Conservation (phyloP, 2,329 filamentous ascomycete genomes). For the Fusarium buharicum region DNA sequence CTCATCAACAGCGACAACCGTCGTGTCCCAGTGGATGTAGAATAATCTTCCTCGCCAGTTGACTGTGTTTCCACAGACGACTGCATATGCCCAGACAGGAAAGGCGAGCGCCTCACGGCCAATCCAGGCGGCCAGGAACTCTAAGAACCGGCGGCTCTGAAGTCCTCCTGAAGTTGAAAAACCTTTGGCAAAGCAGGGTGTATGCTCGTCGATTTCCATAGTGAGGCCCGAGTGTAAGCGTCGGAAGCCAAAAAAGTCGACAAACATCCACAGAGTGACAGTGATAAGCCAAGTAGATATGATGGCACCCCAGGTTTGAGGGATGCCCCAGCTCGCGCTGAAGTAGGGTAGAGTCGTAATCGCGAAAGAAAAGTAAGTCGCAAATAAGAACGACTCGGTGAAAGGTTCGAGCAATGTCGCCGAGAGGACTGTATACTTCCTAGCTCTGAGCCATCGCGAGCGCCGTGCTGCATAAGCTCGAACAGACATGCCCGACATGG, state of each 20-base stretch:
- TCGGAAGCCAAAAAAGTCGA: constrained; percentile 79
- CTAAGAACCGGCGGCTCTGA: constrained; percentile 66
- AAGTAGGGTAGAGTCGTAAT: constrained; percentile 78
- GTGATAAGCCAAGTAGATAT: constrained; percentile 71
- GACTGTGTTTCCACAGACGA: constrained; percentile 87
- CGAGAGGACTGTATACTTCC: constrained; percentile 91
- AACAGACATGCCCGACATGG: constrained; percentile 83
- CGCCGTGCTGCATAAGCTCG: constrained; percentile 81
- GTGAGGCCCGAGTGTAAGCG: constrained; percentile 78
- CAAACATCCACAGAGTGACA: constrained; percentile 75
- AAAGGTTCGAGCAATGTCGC: constrained; percentile 94
- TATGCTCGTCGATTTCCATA: constrained; percentile 75
- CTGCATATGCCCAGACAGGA: constrained; percentile 90
- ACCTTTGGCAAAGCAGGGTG: constrained; percentile 76
- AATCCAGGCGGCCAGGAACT: constrained; percentile 86
- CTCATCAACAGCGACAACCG: constrained; percentile 64
- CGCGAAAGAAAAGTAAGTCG: constrained; percentile 80
- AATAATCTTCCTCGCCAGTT: constrained; percentile 88
- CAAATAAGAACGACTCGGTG: constrained; percentile 88
- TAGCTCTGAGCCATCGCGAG: constrained; percentile 88
- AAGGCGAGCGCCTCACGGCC: constrained; percentile 84
- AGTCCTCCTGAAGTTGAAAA: constrained; percentile 51
- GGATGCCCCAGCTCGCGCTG: constrained; percentile 60
- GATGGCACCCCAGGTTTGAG: constrained; percentile 76
- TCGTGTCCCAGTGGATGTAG: constrained; percentile 84